These are phyloP conservation scores for Medicago truncatula DNA, from an alignment of 306 rosid species.

Conservation along the genomic window DNA sequence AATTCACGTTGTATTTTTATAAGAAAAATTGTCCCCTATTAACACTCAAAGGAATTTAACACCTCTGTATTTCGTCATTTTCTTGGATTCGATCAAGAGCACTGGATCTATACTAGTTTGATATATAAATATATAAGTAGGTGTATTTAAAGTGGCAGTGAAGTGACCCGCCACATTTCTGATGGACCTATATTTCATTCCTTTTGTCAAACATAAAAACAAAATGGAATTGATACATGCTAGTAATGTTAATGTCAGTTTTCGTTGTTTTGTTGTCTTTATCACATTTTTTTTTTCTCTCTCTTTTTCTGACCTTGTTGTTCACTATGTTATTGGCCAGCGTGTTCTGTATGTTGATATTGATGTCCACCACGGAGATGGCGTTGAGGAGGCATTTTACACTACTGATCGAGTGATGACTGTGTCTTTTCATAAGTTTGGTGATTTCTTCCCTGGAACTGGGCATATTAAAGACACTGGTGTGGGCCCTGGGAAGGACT, in stretches of 20 bases:
- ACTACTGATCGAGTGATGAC: constrained; percentile 95
- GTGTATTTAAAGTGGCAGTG: neutral
- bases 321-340: constrained; percentile 52
- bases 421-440: constrained; percentile 87
- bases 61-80: neutral
- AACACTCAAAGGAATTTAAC: neutral
- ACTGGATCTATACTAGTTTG: neutral
- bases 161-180: neutral
- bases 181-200: neutral
- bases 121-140: neutral
- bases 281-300: neutral
- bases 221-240: neutral
- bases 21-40: neutral
- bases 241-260: neutral
- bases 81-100: neutral
- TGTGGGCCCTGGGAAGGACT: constrained; percentile 69
- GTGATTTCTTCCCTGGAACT: constrained; percentile 93
- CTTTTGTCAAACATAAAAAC: neutral
- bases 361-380: constrained; percentile 94
- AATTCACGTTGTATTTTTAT: neutral
- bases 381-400: constrained; percentile 94
- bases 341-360: constrained; percentile 87
- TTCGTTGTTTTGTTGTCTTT: constrained; percentile 4
- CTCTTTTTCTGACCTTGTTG: constrained; percentile 15
- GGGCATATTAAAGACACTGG: constrained; percentile 85